These are phyloP conservation scores for Tolypocladium nubicola DNA, from an alignment of 2,329 filamentous ascomycete genomes.

Conservation along the genomic window DNA sequence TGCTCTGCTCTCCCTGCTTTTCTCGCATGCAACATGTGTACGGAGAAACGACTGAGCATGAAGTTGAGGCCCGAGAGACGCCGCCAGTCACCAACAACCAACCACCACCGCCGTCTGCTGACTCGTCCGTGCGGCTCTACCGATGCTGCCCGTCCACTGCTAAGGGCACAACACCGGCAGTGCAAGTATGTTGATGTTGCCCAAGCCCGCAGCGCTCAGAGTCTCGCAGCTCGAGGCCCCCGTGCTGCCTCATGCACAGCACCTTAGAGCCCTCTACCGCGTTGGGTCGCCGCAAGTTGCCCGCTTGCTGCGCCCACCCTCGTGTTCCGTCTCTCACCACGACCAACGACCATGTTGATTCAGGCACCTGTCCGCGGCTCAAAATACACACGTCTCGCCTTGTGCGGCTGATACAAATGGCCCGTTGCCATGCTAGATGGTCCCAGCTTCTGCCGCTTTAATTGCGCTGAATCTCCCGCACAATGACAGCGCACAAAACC, in stretches of 20 bases:
- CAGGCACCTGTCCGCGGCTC: not conserved
- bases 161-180: not conserved
- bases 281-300: too few relatives aligned
- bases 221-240: not conserved
- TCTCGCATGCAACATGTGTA: too few relatives aligned
- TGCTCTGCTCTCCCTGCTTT: not conserved
- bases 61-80: not conserved
- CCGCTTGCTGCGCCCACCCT: not conserved
- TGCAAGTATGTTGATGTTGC: not conserved
- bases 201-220: not conserved
- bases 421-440: not conserved
- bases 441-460: not conserved
- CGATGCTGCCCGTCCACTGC: not conserved
- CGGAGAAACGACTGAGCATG: not conserved
- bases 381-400: not conserved
- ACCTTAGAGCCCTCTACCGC: too few relatives aligned
- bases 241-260: not conserved
- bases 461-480: not conserved
- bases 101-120: not conserved
- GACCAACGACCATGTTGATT: not conserved
- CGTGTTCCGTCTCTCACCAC: not conserved
- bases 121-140: not conserved
- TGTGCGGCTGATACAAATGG: not conserved
- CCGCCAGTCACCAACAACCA: not conserved
- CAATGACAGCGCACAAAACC: not conserved